Evolutionary conservation across 129 eudicot genomes (phyloP).

Genomic region (Artemisia annua): DNA sequence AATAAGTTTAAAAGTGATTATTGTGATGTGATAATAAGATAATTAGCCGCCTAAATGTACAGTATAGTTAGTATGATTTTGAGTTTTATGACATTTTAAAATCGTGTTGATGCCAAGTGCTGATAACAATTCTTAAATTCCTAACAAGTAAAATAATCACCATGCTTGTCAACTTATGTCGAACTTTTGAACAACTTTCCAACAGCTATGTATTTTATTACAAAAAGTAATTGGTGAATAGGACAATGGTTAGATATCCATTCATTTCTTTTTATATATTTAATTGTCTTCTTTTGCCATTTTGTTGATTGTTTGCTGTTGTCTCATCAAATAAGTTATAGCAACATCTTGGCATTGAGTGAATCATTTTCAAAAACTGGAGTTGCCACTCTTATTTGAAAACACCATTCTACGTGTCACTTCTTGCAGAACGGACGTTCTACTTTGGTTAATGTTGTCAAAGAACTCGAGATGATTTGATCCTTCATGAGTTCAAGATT

Average conservation of each 20-base stretch:
- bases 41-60: background rate
- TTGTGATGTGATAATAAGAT: background rate
- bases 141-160: background rate
- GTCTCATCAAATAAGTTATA: background rate
- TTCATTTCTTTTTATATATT: background rate
- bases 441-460: background rate
- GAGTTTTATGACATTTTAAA: background rate
- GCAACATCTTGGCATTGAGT: background rate
- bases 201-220: background rate
- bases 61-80: no score
- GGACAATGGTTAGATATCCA: constrained; percentile 3
- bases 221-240: background rate
- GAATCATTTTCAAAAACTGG: background rate
- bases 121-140: background rate
- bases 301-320: constrained; percentile 12
- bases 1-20: background rate
- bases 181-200: background rate
- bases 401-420: background rate
- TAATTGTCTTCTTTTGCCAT: constrained; percentile 1
- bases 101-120: background rate
- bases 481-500: background rate
- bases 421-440: background rate
- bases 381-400: no score
- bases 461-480: background rate
- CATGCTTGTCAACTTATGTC: background rate